Conservation (phyloP, 352 stramenopile genomes). For the Pythium rhizo-oryzae region DNA sequence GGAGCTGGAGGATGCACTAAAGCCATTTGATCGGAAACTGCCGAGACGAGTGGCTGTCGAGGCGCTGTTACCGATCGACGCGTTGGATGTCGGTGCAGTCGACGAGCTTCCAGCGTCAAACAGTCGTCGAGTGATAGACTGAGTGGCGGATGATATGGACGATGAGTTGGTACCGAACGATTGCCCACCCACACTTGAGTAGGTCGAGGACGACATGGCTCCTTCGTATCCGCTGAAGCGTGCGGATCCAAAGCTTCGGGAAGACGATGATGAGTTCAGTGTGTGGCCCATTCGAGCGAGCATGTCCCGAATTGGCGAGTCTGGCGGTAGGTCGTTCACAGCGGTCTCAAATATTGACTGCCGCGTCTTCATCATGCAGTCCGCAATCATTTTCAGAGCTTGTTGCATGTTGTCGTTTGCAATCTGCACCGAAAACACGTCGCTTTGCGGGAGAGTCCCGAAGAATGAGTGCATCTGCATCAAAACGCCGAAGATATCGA, state of each 20-base stretch:
- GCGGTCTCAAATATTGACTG: conserved; percentile 55
- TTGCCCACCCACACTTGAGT: conserved; percentile 14
- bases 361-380: conserved; percentile 58
- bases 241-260: conserved; percentile 21
- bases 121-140: conserved; percentile 53
- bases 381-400: conserved; percentile 66
- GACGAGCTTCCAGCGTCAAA: conserved; percentile 41
- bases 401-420: conserved; percentile 79
- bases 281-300: conserved; percentile 45
- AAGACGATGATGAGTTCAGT: conserved; percentile 27
- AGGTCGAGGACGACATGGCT: conserved; percentile 14
- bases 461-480: conserved; percentile 91
- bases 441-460: conserved; percentile 60
- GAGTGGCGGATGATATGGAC: background rate
- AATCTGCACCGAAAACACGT: conserved; percentile 72
- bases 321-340: conserved; percentile 44
- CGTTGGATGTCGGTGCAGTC: conserved; percentile 8
- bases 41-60: conserved; percentile 23
- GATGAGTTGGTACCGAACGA: conserved; percentile 11
- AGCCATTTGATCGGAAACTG: conserved; percentile 31
- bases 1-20: conserved; percentile 38
- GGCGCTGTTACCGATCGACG: background rate
- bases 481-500: conserved; percentile 81
- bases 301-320: conserved; percentile 31
- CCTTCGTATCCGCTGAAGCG: conserved; percentile 28